Evolutionary conservation across 2,329 filamentous ascomycete genomes (phyloP), one percentile per base, ranked within the genome.

Genomic region (Sphaceloma murrayae): DNA sequence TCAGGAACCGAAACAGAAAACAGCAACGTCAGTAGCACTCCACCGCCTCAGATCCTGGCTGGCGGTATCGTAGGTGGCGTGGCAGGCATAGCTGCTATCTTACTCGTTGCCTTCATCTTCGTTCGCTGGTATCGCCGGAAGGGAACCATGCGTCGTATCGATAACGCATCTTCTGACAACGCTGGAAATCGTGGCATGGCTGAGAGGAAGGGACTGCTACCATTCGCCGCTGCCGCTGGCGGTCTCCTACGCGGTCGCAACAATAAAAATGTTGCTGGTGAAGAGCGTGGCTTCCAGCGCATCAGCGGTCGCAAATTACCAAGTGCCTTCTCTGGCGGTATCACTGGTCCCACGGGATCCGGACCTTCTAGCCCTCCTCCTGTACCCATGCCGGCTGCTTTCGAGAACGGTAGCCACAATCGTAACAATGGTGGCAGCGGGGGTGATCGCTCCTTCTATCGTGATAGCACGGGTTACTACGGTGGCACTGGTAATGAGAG

Each of bases 61-160:
- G 77, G 77, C 5, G 75, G 75, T 34, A 73, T 80, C n/a, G 67
- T 80, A 18, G 77, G 77, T 11, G 75, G 75, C 34, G 66, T 78
- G 39, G 74, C 75, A 24, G 77, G 75, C 19, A 54, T 73, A 24
- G 70, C 74, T 9, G 55, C 75, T 5, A 54, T 75, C 5, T 54
- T 74, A 6, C 54, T 70, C 8, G 60, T 73, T 22, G 56, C 76
- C 8, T 56, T 79, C 43, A 58, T 77, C 22, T 58, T 77, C 44
- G 61, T 75, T 34, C 65, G 67, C 47, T 70, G 72, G 54, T 74
- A 72, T 56, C 68, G 69, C 49, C 49, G 53, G 14, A 53, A 53
- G 13, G 56, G 56, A 10, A 55, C 55, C 9, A 54, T 60, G 21
- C 58, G 60, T 38, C 54, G 60, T 16, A 22, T 50, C 26, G 53